Evolutionary conservation across 306 rosid species (phyloP).

Genomic region (Abrus pulchellus): DNA sequence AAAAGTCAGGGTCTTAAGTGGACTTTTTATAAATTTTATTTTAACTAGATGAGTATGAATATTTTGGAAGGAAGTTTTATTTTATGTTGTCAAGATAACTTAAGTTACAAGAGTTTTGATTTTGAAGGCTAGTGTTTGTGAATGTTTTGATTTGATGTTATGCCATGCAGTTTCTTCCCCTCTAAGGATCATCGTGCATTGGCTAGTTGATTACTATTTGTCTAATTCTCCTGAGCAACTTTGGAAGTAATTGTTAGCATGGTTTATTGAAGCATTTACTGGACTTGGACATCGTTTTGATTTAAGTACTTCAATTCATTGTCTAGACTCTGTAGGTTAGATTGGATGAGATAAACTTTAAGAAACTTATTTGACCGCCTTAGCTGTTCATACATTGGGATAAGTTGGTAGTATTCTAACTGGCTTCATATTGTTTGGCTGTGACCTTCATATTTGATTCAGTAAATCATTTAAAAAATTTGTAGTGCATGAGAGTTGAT

Average conservation of each 20-base stretch:
- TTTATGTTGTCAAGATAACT: neutral
- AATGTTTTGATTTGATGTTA: neutral
- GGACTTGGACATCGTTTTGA: conserved; percentile 4
- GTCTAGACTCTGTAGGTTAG: neutral
- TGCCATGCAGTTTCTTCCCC: neutral
- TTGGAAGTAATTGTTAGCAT: neutral
- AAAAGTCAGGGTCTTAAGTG: neutral
- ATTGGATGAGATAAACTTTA: neutral
- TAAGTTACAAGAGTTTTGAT: neutral
- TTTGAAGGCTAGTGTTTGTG: neutral
- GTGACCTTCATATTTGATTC: neutral
- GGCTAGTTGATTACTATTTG: neutral
- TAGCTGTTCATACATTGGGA: neutral
- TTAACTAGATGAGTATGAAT: neutral
- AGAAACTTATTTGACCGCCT: neutral
- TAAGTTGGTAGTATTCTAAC: neutral
- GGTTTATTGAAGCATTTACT: neutral
- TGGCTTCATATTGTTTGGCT: neutral
- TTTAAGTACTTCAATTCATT: conserved; percentile 13
- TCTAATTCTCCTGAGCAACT: neutral
- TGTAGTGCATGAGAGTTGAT: neutral
- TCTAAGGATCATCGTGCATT: neutral
- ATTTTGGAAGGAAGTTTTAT: neutral
- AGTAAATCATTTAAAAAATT: neutral
- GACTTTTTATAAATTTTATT: neutral